These are phyloP conservation scores for Aspergillus incahuasiensis DNA, from an alignment of 495 filamentous ascomycete genomes.

Conservation along the genomic window DNA sequence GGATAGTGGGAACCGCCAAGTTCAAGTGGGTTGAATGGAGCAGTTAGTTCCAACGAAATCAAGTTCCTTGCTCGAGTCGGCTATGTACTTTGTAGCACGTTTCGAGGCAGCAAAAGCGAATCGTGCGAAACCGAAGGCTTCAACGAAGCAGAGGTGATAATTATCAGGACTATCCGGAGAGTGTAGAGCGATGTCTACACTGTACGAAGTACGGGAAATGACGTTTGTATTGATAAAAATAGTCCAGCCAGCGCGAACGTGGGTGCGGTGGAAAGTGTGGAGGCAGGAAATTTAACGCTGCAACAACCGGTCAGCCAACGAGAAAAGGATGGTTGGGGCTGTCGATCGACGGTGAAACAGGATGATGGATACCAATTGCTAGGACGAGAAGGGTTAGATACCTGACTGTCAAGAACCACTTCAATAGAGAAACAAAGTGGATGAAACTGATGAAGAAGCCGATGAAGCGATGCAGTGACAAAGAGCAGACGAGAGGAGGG, in stretches of 20 bases:
- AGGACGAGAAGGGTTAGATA: constrained; percentile 8
- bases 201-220: neutral
- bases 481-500: neutral
- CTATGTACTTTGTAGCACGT: constrained; percentile 8
- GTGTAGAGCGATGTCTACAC: neutral
- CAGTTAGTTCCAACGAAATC: constrained; percentile 7
- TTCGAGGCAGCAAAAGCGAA: neutral
- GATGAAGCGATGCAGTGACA: constrained; percentile 6
- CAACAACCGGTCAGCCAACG: constrained; percentile 4
- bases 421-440: constrained; percentile 5
- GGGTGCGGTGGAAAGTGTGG: constrained; percentile 1
- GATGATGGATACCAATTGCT: neutral
- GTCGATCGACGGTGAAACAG: constrained; percentile 13
- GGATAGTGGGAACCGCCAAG: constrained; percentile 36
- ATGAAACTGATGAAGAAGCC: neutral
- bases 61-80: constrained; percentile 4
- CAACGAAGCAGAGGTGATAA: constrained; percentile 3
- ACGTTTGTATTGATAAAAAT: constrained; percentile 1
- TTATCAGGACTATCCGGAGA: neutral
- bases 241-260: neutral
- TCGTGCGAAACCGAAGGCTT: neutral
- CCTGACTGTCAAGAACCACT: constrained; percentile 2
- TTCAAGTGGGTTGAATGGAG: constrained; percentile 15
- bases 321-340: constrained; percentile 11
- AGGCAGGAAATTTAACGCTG: constrained; percentile 9